Evolutionary conservation across 768 basidiomycete species (phyloP), one percentile per base, ranked within the genome.

Genomic region (Lactarius hengduanensis): DNA sequence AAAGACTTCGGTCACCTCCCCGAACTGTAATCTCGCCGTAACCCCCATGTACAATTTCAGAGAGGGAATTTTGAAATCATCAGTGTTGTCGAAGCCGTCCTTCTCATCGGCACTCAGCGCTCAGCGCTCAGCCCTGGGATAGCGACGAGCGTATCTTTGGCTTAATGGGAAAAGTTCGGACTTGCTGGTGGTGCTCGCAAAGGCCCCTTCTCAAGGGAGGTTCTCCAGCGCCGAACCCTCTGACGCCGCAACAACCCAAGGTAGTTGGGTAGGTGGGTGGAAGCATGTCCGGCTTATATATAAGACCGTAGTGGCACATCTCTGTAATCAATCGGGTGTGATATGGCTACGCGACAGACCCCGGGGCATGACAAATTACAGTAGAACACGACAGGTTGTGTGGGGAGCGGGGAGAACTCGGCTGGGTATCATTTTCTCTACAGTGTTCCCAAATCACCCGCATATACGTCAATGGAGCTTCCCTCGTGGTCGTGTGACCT

Each of bases 161-260:
- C 55, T 56, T 32, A 32, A 56, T 56, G 28, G 55, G 55, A 56
- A 26, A 10, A 56, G 55, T 34, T 20, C 55, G 55, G 55, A 32
- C 55, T 56, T 34, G 10, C 20, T 56, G 30, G 55, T 56, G 55
- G 55, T 18, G 55, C 55, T 16, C 30, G 9, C 54, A 32, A 13
- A 20, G 54, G 18, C 54, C 54, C 13, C 16, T 22, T 50, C n/a
- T 50, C 4, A 22, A 50, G 10, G 47, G 47, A 13, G 47, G 11
- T n/a, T 26, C 22, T 26, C 47, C 11, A 22, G 22, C 13, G 9
- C 11, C 22, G 47, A 26, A 13, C 22, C 50, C 50, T 53, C 22
- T 26, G 13, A 28, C 26, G 22, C 50, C 26, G 22, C n/a, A 15
- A 22, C 50, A 50, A 11, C 47, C 47, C 47, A 50, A 18, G 45